These are phyloP conservation scores for Trichaptum fuscoviolaceum DNA, from an alignment of 768 basidiomycete genomes.

Conservation along the genomic window DNA sequence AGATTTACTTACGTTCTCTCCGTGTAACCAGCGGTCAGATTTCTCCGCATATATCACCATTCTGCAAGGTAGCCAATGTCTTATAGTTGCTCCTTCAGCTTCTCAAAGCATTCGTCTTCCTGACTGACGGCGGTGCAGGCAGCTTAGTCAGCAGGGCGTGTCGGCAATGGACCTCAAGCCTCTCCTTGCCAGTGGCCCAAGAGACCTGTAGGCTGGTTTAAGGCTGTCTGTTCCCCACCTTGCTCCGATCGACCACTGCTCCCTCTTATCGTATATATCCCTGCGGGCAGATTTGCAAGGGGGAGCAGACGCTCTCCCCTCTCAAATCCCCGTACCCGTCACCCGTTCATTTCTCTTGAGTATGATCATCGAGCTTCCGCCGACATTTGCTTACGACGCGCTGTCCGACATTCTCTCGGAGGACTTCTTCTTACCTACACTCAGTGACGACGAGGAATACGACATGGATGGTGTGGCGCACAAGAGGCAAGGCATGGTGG, in stretches of 20 bases:
- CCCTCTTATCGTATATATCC: neutral
- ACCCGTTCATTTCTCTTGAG: neutral
- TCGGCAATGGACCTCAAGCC: neutral
- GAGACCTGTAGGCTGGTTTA: neutral
- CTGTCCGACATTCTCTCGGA: neutral
- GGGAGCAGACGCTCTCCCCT: neutral
- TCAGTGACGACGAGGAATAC: neutral
- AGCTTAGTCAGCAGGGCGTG: neutral
- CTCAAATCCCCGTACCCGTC: neutral
- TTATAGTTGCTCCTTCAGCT: neutral
- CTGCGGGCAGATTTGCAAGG: neutral
- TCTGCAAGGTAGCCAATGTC: no score
- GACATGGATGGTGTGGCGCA: neutral
- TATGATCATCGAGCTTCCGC: slow-evolving; percentile 1
- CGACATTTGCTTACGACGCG: slow-evolving; percentile 1
- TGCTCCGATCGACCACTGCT: neutral
- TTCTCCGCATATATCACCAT: no score
- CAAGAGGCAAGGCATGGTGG: neutral
- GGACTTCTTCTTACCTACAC: neutral
- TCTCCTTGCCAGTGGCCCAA: neutral
- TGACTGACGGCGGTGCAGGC: neutral
- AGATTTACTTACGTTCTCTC: no score
- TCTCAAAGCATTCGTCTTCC: neutral
- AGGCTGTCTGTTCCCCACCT: neutral
- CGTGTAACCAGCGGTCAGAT: no score